Conservation (phyloP, 345 rosid genomes). For the Kandelia obovata region DNA sequence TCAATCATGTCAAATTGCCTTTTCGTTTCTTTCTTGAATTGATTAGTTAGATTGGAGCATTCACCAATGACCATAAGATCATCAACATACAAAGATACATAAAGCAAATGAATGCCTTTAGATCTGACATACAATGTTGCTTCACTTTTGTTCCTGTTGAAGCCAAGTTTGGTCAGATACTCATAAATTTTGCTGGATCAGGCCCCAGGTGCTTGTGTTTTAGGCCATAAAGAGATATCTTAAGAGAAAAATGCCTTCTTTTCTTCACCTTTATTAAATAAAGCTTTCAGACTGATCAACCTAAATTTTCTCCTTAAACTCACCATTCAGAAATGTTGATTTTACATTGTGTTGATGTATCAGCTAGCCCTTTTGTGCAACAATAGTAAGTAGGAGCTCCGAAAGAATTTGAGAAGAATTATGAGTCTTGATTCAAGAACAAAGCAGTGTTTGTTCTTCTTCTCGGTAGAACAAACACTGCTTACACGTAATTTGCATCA, state of each 20-base stretch:
- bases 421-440: neutral
- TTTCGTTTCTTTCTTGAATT: neutral
- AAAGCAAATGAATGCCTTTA: neutral
- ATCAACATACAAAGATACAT: neutral
- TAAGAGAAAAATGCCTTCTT: neutral
- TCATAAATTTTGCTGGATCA: neutral
- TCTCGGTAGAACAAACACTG: neutral
- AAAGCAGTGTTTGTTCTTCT: constrained; percentile 18
- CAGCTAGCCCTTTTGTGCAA: neutral
- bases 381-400: neutral
- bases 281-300: neutral
- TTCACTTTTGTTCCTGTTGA: neutral
- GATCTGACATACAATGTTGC: neutral
- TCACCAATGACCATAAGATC: neutral
- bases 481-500: no score
- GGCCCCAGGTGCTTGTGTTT: neutral
- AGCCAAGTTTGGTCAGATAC: neutral
- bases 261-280: neutral
- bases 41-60: neutral
- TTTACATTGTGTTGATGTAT: neutral
- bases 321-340: neutral
- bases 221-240: neutral
- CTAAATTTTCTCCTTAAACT: neutral
- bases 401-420: neutral
- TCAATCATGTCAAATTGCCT: neutral